Conservation (phyloP, 169 alveolate genomes). For the Cyclospora cayetanensis region DNA sequence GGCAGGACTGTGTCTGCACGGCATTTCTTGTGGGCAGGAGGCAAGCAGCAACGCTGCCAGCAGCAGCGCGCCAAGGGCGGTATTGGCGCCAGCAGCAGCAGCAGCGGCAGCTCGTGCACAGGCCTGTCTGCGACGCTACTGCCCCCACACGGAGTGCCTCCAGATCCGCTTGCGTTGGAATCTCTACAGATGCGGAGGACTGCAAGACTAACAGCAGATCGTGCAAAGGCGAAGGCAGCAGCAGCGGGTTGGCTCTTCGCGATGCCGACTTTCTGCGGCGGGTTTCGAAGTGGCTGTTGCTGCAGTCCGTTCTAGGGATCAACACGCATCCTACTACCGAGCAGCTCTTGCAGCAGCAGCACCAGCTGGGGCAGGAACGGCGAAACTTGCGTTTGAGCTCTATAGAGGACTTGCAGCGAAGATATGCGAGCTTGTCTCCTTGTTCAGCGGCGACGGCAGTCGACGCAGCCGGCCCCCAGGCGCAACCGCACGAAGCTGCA, state of each 20-base stretch:
- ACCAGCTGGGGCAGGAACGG: background rate
- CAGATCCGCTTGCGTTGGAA: background rate
- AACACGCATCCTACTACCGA: background rate
- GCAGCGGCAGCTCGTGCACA: background rate
- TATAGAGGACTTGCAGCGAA: background rate
- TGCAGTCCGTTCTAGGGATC: background rate
- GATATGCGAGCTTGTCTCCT: background rate
- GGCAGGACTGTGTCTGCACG: too few relatives aligned
- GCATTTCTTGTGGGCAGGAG: background rate
- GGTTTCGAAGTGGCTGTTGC: background rate
- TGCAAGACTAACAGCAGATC: background rate
- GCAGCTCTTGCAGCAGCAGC: background rate
- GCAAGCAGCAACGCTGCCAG: background rate
- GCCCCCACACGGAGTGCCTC: background rate
- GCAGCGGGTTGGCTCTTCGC: background rate
- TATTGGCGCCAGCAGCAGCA: background rate
- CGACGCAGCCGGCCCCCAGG: background rate
- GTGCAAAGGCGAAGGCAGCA: background rate
- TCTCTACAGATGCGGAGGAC: background rate
- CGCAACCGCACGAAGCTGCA: background rate
- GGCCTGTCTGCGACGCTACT: background rate
- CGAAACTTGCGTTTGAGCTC: background rate
- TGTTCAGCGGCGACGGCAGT: background rate
- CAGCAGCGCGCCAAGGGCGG: background rate
- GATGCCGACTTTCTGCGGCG: constrained; percentile 20